Base-by-base conservation (phyloP, 2,329 filamentous ascomycete genomes). In the Bipolaris oryzae region DNA sequence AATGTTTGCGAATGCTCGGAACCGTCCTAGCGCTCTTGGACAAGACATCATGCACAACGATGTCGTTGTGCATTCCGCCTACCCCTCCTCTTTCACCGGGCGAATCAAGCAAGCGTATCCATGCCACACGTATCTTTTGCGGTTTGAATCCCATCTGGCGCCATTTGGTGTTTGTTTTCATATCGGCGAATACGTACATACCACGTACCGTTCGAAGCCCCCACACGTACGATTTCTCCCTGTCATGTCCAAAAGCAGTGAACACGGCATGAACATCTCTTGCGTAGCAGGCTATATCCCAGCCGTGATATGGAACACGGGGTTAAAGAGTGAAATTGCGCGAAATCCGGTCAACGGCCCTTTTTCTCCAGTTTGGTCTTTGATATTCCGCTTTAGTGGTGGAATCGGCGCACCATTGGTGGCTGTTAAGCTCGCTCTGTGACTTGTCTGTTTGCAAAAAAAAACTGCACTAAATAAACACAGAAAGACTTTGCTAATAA, bases 41-140 rank as follows among this genome's bases (percentile, higher is more conserved):
- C 31, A 25, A 48, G 33, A 25, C 38, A 41, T 23, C 20, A 48
- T 48, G 45, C 45, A 48, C 33, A 48, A 38, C 20, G 42, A 44
- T 23, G n/a, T 44, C 42, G 34, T n/a, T 28, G 34, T 48, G 16
- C 13, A 37, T 48, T 35, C 15, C 21, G 33, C 15, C 15, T 37
- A 20, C 15, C 21, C 7, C 45, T 21, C 23, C 7, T 4, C 15
- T 21, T 37, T 37, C 15, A 2, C 20, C 33, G 7, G 33, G 16
- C 28, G 28, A 34, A 34, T 21, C n/a, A 7, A 44, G 23, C 41
- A 31, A 34, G 20, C 11, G 43, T 33, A 28, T 46, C 11, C 10
- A 21, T 21, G 7, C 43, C 43, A 28, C 43, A 34, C 43, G 28
- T 46, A 28, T 46, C 43, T 34, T 46, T 18, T 21, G 28, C 18